phyloP scores from a whole-genome alignment of 2,329 filamentous ascomycete genomes.

The Biscogniauxia sp. region DNA sequence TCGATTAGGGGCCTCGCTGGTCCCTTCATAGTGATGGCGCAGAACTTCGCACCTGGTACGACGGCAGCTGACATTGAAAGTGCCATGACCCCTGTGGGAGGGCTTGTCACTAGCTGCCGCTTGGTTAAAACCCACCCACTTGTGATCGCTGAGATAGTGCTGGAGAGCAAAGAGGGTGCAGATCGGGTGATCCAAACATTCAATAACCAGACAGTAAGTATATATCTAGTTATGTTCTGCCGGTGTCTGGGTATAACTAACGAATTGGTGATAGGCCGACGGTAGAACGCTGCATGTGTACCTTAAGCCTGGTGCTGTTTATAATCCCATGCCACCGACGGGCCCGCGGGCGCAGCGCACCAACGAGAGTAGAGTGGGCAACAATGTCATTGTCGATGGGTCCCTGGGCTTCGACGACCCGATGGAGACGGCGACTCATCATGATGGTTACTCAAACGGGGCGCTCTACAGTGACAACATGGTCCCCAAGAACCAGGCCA shows the following conservation, averaged over 20 bases:
- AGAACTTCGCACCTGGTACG: conserved; percentile 80
- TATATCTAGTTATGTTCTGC: neutral
- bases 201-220: conserved; percentile 71
- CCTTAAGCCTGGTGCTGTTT: conserved; percentile 53
- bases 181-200: conserved; percentile 74
- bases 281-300: conserved; percentile 72
- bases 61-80: conserved; percentile 81
- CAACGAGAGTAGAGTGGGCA: conserved; percentile 28
- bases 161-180: conserved; percentile 69
- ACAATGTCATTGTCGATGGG: conserved; percentile 48
- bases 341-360: conserved; percentile 33
- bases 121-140: conserved; percentile 67
- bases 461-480: conserved; percentile 54
- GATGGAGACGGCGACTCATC: conserved; percentile 37
- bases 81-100: conserved; percentile 74
- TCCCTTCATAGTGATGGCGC: conserved; percentile 69
- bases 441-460: conserved; percentile 20
- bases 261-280: conserved; percentile 56
- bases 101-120: conserved; percentile 64
- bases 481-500: conserved; percentile 25
- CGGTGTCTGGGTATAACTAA: conserved; percentile 1
- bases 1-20: conserved; percentile 72
- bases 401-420: conserved; percentile 52
- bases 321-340: conserved; percentile 28
- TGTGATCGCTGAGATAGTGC: conserved; percentile 75